These are phyloP conservation scores for Claviceps cyperi DNA, from an alignment of 2,329 filamentous ascomycete species.

Conservation along the genomic window DNA sequence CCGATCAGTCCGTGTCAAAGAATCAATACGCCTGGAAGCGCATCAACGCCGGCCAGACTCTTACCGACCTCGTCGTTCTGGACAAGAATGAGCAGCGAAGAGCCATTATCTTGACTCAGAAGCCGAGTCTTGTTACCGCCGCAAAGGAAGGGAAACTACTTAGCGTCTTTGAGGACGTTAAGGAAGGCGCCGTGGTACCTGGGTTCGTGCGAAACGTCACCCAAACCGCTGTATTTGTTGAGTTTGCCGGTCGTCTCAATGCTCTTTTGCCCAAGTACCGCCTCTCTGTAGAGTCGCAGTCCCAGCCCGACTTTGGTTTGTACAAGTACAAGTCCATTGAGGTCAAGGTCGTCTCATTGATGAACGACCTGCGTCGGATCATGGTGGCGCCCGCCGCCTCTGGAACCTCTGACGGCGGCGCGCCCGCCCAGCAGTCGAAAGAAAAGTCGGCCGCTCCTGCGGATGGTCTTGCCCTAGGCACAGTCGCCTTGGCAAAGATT, in stretches of 20 bases:
- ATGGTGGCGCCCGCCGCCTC: conserved; percentile 35
- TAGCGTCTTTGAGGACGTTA: conserved; percentile 55
- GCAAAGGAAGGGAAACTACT: conserved; percentile 58
- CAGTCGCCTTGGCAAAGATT: conserved; percentile 60
- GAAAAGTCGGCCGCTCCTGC: conserved; percentile 26
- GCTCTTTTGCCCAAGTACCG: conserved; percentile 70
- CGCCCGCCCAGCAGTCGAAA: conserved; percentile 24
- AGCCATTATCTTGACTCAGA: conserved; percentile 64
- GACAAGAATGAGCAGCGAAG: conserved; percentile 69
- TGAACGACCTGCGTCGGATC: conserved; percentile 56
- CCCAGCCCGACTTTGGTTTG: conserved; percentile 63
- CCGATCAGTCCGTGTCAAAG: conserved; percentile 72
- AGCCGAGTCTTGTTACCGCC: conserved; percentile 67
- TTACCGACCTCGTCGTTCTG: conserved; percentile 73
- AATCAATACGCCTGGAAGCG: conserved; percentile 63
- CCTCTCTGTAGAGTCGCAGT: conserved; percentile 54
- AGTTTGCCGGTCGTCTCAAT: conserved; percentile 64
- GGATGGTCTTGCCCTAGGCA: conserved; percentile 63
- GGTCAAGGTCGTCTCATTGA: conserved; percentile 57
- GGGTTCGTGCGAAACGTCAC: conserved; percentile 83
- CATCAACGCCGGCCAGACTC: conserved; percentile 68
- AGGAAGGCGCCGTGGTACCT: conserved; percentile 51
- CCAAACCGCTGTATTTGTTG: conserved; percentile 68
- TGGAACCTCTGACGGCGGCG: conserved; percentile 31
- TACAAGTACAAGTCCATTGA: conserved; percentile 61